These are phyloP conservation scores for Striga asiatica DNA, from an alignment of 257 asterid species.

Conservation along the genomic window DNA sequence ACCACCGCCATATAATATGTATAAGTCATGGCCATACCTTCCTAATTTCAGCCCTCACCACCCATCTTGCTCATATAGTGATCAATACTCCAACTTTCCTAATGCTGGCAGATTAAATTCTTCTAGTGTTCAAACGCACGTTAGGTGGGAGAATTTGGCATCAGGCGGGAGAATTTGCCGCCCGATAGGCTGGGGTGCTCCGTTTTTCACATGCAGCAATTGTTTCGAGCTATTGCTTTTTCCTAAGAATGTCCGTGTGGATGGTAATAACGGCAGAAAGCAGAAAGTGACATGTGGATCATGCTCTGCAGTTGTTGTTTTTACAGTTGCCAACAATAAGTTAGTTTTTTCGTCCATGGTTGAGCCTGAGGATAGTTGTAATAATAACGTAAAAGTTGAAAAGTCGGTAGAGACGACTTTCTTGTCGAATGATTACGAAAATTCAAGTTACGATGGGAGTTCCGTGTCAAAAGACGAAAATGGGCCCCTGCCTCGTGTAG, in stretches of 20 bases:
- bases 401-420: constrained; percentile 29
- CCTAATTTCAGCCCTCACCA: constrained; percentile 39
- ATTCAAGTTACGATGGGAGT: constrained; percentile 32
- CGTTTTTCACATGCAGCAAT: constrained; percentile 58
- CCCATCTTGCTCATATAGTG: constrained; percentile 52
- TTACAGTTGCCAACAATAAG: constrained; percentile 30
- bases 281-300: constrained; percentile 64
- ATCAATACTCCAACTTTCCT: constrained; percentile 9
- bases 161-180: constrained; percentile 29
- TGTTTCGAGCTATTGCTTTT: constrained; percentile 60
- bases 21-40: constrained; percentile 33
- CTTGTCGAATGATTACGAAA: constrained; percentile 55
- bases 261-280: constrained; percentile 15
- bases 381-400: constrained; percentile 17
- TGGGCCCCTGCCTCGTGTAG: constrained; percentile 34
- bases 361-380: constrained; percentile 21
- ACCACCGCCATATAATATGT: constrained; percentile 25
- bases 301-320: constrained; percentile 44
- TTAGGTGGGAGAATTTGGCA: constrained; percentile 35
- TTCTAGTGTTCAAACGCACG: constrained; percentile 27
- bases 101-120: constrained; percentile 25
- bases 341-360: constrained; percentile 28
- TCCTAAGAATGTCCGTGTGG: constrained; percentile 37
- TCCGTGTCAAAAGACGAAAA: constrained; percentile 22
- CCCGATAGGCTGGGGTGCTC: constrained; percentile 85